Evolutionary conservation across 148 eudicot genomes (phyloP), one percentile per base, ranked within the genome.

Genomic region (Rheum nobile): DNA sequence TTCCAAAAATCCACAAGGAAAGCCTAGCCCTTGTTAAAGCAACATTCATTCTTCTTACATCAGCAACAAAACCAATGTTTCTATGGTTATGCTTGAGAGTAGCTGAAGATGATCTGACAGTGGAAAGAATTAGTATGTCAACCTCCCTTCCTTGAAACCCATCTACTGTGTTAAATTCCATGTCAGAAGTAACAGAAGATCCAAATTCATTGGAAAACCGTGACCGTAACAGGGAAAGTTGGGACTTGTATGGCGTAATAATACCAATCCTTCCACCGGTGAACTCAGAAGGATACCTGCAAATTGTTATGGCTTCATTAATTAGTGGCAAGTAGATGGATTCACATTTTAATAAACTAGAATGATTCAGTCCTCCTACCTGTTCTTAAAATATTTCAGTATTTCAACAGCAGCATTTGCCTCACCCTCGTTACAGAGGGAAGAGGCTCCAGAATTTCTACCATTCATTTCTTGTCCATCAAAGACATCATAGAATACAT

Each of bases 111-210:
- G 96, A 91, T 83, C 99, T 89, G 47, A 96, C 99, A 59, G 97
- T 96, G 42, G 97, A 92, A 76, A 96, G 89, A 50, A 96, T 77
- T 71, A 96, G 82, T 74, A 96, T 90, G 80, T 96, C 99, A 50
- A 96, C 97, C 81, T 96, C 99, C 76, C 99, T 85, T 39, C 99
- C 99, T 85, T 96, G 99, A 77, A 92, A 96, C 79, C 97, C 99
- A 82, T 96, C 99, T 22, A 96, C 93, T 9, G 99, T 96, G 82
- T 96, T 96, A 71, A 96, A 92, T 71, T 96, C 99, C 80, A 96
- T 88, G 71, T 90, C 97, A 68, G 93, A 87, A 16, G 88, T 79
- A 55, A 90, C 31, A 69, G 97, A 87, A 77, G 99, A 82, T 78
- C 99, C 99, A 83, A 96, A 96, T 75, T 79, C 94, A 82, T 76